Conservation (phyloP, 371 early-diverging fungal species). For the Lichtheimia ramosa region DNA sequence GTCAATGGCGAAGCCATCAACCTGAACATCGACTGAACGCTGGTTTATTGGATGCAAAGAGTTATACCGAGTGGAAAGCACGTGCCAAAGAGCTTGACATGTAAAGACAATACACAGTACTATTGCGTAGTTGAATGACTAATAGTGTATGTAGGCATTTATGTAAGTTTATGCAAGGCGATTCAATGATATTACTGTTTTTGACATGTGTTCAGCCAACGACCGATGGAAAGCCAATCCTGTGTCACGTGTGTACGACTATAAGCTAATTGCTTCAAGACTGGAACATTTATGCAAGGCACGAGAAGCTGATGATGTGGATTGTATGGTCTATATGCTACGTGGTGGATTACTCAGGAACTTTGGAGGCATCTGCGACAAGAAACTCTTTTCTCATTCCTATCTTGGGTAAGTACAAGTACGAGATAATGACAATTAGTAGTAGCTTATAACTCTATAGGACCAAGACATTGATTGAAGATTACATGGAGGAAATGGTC, state of each 20-base stretch:
- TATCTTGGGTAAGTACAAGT: conserved; percentile 48
- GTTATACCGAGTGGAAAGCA: conserved; percentile 61
- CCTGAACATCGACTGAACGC: conserved; percentile 40
- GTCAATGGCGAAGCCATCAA: conserved; percentile 26
- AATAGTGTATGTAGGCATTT: conserved; percentile 8
- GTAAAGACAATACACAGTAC: conserved; percentile 27
- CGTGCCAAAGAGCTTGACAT: conserved; percentile 58
- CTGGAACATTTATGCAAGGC: conserved; percentile 55
- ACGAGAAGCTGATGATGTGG: conserved; percentile 51
- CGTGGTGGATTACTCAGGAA: conserved; percentile 68
- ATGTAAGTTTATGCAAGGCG: background rate
- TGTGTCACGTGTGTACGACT: conserved; percentile 63
- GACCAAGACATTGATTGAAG: conserved; percentile 71
- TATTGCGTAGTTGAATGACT: background rate
- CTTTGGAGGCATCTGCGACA: conserved; percentile 73
- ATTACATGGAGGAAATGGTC: conserved; percentile 68
- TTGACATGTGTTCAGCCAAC: conserved; percentile 28
- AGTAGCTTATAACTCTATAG: conserved; percentile 21
- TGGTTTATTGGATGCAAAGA: conserved; percentile 43
- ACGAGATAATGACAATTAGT: background rate
- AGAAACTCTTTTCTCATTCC: conserved; percentile 57
- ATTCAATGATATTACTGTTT: background rate
- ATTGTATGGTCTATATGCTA: conserved; percentile 61
- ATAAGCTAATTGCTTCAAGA: conserved; percentile 59
- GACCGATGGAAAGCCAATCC: conserved; percentile 61